Evolutionary conservation across 176 grass and related monocot genomes (phyloP).

Genomic region (Rhynchospora tenuis): DNA sequence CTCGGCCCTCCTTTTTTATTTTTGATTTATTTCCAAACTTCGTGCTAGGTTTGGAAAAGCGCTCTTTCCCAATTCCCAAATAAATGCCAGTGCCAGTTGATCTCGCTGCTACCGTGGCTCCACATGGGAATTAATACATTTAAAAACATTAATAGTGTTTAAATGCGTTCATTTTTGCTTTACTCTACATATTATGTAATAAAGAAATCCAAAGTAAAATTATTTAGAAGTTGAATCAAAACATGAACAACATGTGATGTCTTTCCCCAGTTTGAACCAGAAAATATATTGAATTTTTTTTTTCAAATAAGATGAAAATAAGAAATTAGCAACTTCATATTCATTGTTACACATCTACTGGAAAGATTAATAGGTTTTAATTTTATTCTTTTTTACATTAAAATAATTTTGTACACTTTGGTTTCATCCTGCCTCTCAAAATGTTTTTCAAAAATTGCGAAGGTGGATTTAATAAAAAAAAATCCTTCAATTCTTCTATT

Average conservation of each 20-base stretch:
- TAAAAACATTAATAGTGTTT: not conserved
- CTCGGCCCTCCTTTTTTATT: not conserved
- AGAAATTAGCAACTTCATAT: no score
- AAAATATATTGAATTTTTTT: no score
- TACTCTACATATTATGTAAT: not conserved
- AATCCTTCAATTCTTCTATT: no score
- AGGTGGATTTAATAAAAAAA: not conserved
- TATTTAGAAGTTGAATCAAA: no score
- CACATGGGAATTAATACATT: not conserved
- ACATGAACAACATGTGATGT: not conserved
- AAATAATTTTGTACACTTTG: not conserved
- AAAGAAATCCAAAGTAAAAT: no score
- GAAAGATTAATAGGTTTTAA: no score
- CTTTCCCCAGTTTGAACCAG: no score
- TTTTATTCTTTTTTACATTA: not conserved
- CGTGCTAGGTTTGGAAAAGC: not conserved
- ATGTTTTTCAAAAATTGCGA: not conserved
- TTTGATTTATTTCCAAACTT: slow-evolving; percentile 3
- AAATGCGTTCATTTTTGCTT: not conserved
- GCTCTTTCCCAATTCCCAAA: slow-evolving; percentile 9
- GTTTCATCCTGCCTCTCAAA: not conserved
- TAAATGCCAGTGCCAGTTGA: not conserved
- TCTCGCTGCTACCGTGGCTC: not conserved
- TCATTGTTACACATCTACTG: no score
- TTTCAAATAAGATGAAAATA: no score